Percentiles rank a stretch among this genome's conserved stretches.
These are phyloP conservation scores for Passalora sequoiae DNA, from an alignment of 2,329 filamentous ascomycete species.

Conservation along the genomic window DNA sequence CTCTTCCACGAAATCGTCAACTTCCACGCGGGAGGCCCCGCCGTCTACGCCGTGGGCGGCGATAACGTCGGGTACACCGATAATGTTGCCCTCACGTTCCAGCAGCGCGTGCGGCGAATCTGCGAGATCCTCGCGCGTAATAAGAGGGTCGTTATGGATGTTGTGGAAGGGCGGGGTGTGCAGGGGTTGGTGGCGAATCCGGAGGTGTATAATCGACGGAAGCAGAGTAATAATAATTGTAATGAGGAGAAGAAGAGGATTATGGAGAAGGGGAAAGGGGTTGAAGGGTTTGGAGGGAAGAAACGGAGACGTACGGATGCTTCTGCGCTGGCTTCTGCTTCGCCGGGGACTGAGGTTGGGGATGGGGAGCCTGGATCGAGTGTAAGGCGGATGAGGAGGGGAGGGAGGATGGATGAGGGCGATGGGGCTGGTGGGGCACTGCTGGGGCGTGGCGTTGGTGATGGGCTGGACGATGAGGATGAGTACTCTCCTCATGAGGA, in stretches of 20 bases:
- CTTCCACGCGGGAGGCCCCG: slow-evolving; percentile 14
- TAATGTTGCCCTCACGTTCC: slow-evolving; percentile 11
- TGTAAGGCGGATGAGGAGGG: not conserved
- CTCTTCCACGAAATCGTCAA: slow-evolving; percentile 16
- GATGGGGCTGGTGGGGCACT: not conserved
- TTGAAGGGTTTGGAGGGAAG: slow-evolving; percentile 1
- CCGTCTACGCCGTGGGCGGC: slow-evolving; percentile 16
- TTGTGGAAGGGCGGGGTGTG: slow-evolving; percentile 22
- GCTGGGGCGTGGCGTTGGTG: not conserved
- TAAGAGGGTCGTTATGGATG: slow-evolving; percentile 22
- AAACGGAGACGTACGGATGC: slow-evolving; percentile 6
- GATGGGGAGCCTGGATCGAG: not conserved
- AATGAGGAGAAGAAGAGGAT: slow-evolving; percentile 22
- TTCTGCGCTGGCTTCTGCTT: not conserved
- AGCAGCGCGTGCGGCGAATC: slow-evolving; percentile 12
- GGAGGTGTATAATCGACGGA: slow-evolving; percentile 15
- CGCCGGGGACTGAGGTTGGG: not conserved
- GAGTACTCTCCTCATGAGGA: not conserved
- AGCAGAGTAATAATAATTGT: slow-evolving; percentile 19
- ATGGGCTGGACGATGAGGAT: not conserved
- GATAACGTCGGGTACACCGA: slow-evolving; percentile 16
- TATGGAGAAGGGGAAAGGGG: slow-evolving; percentile 18
- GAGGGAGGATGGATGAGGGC: not conserved
- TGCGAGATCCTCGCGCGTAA: slow-evolving; percentile 10
- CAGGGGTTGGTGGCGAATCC: slow-evolving; percentile 20